Percentiles rank a stretch among this genome's conserved stretches.
phyloP scores from a whole-genome alignment of 2,329 filamentous ascomycete species.

The Fonsecaea pedrosoi region DNA sequence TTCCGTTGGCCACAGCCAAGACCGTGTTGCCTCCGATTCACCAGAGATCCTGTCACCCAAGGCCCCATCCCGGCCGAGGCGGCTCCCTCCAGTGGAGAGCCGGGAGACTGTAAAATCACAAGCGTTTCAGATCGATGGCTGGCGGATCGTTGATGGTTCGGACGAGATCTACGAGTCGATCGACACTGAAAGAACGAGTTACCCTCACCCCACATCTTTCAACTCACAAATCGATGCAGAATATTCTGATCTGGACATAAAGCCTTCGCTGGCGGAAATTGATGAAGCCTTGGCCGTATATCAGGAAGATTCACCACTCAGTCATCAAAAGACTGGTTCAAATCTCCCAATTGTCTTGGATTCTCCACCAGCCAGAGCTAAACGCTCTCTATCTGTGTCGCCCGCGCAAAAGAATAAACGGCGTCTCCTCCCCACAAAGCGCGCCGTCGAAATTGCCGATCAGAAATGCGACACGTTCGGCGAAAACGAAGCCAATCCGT shows the following conservation, averaged over 20 bases:
- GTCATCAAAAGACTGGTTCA: not conserved
- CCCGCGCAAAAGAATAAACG: constrained; percentile 15
- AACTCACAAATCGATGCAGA: not conserved
- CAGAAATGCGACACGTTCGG: not conserved
- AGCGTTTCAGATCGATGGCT: constrained; percentile 9
- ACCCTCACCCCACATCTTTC: not conserved
- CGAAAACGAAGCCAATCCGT: not conserved
- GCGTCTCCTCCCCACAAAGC: constrained; percentile 15
- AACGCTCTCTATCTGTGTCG: not conserved
- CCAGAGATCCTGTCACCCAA: not conserved
- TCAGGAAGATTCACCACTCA: not conserved
- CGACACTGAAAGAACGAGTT: not conserved
- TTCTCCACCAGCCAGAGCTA: not conserved
- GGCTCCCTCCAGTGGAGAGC: constrained; percentile 31
- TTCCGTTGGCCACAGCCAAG: not conserved
- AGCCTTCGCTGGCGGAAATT: constrained; percentile 1
- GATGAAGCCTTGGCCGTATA: not conserved
- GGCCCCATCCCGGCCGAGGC: not conserved
- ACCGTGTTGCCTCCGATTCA: not conserved
- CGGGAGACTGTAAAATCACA: constrained; percentile 23
- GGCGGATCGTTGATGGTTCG: constrained; percentile 19
- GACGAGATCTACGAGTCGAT: constrained; percentile 29
- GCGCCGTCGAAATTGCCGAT: constrained; percentile 23
- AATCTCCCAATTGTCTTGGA: not conserved
- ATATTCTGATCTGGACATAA: not conserved